These are phyloP conservation scores for Somion occarium DNA, from an alignment of 1,284 basidiomycete species.

Conservation along the genomic window DNA sequence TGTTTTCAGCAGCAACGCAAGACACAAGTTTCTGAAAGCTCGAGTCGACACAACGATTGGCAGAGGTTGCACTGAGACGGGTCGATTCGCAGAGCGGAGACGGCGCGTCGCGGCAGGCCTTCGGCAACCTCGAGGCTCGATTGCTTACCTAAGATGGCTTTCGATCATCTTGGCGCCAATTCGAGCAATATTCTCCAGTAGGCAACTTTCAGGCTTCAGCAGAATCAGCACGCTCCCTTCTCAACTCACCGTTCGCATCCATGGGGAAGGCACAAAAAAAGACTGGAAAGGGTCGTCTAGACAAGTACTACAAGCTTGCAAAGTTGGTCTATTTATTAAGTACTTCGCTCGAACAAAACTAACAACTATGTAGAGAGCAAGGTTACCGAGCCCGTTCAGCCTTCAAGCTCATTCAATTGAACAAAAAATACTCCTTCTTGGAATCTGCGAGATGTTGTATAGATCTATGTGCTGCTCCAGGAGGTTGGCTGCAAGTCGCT, in stretches of 20 bases:
- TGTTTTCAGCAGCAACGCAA: background rate
- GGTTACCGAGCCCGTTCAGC: constrained; percentile 99
- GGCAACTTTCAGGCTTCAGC: no score
- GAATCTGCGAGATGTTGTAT: constrained; percentile 92
- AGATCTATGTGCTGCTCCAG: constrained; percentile 98
- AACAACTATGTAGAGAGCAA: constrained; percentile 70
- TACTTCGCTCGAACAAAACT: background rate
- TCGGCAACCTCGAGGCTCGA: no score
- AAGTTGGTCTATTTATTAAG: constrained; percentile 50
- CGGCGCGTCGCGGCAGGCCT: no score
- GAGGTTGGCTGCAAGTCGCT: constrained; percentile 99
- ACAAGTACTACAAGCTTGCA: constrained; percentile 94
- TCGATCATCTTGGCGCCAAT: no score
- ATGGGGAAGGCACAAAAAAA: constrained; percentile 85
- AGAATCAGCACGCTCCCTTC: background rate
- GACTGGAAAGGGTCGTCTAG: constrained; percentile 92
- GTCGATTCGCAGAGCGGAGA: background rate
- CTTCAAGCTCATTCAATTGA: constrained; percentile 99
- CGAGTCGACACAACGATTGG: background rate
- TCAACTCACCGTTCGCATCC: constrained; percentile 1
- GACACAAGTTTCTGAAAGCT: background rate
- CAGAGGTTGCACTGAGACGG: background rate
- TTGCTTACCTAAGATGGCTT: no score
- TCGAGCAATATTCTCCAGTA: no score
- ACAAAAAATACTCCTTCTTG: constrained; percentile 96